Percentiles rank a stretch among this genome's conserved stretches.
phyloP scores from a whole-genome alignment of 108 stramenopile genomes.

The Skeletonema grethae region DNA sequence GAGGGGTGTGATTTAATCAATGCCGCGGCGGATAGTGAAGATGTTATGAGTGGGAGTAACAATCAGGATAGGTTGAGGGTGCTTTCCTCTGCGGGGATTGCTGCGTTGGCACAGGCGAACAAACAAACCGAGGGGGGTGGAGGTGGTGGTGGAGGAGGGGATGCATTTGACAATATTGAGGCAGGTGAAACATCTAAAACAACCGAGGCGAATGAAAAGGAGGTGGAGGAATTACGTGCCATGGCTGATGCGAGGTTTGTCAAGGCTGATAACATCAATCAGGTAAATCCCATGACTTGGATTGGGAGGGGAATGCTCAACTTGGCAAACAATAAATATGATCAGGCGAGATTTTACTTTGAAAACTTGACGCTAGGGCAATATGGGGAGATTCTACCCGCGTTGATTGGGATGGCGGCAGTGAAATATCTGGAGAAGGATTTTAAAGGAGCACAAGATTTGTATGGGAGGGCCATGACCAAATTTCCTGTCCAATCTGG shows the following conservation, averaged over 20 bases:
- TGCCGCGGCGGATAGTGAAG: slow-evolving; percentile 57
- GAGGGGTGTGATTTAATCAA: slow-evolving; percentile 68
- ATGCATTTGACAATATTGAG: not conserved
- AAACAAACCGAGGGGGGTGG: slow-evolving; percentile 23
- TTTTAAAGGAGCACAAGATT: slow-evolving; percentile 60
- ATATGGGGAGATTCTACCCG: slow-evolving; percentile 76
- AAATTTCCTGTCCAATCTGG: slow-evolving; percentile 44
- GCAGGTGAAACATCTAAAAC: slow-evolving; percentile 6
- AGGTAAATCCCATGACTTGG: slow-evolving; percentile 87
- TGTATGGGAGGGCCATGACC: slow-evolving; percentile 74
- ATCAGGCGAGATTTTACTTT: slow-evolving; percentile 87
- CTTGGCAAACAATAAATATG: slow-evolving; percentile 49
- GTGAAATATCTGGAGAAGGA: slow-evolving; percentile 67
- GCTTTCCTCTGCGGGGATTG: slow-evolving; percentile 78
- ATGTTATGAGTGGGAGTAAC: slow-evolving; percentile 37
- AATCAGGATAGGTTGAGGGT: slow-evolving; percentile 60
- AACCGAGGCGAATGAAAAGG: slow-evolving; percentile 8
- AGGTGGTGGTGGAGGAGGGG: not conserved
- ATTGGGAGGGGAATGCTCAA: slow-evolving; percentile 83
- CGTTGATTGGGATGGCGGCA: slow-evolving; percentile 84
- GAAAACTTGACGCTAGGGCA: slow-evolving; percentile 68
- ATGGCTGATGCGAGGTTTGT: slow-evolving; percentile 78
- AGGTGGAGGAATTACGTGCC: slow-evolving; percentile 58
- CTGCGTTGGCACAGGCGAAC: slow-evolving; percentile 62
- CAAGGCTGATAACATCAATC: slow-evolving; percentile 69